Conservation (phyloP, 768 basidiomycete species). For the Tulasnella sp. region DNA sequence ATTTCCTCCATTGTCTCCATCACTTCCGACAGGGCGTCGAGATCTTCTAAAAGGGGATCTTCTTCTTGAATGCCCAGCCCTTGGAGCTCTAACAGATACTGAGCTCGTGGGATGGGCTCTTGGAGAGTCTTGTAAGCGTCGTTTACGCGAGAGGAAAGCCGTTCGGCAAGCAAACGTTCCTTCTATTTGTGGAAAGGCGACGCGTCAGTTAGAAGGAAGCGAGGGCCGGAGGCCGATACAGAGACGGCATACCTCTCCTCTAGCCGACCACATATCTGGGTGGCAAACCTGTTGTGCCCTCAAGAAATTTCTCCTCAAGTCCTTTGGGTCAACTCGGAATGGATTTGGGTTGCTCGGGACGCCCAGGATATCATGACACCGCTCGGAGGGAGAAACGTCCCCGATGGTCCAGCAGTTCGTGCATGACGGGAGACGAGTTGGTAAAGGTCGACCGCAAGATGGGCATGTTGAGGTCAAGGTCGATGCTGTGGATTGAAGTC, state of each 20-base stretch:
- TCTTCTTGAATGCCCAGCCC: constrained; percentile 53
- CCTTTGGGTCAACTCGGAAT: constrained; percentile 55
- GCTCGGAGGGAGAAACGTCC: background rate
- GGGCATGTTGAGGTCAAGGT: background rate
- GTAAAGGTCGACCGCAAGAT: constrained; percentile 1
- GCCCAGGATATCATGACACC: constrained; percentile 14
- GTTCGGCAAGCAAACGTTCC: constrained; percentile 52
- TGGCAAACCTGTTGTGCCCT: constrained; percentile 70
- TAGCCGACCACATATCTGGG: constrained; percentile 76
- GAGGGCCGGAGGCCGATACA: constrained; percentile 12
- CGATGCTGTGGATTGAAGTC: background rate
- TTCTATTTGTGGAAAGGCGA: constrained; percentile 32
- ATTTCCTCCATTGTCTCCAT: constrained; percentile 57
- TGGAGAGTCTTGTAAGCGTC: constrained; percentile 69
- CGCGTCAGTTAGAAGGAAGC: background rate
- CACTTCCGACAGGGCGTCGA: constrained; percentile 62
- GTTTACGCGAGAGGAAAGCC: constrained; percentile 69
- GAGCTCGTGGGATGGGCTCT: constrained; percentile 65
- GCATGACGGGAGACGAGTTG: constrained; percentile 4
- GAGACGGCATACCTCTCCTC: constrained; percentile 44
- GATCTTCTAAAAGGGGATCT: constrained; percentile 59
- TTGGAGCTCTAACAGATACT: constrained; percentile 68
- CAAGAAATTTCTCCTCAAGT: constrained; percentile 59
- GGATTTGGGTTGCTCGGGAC: constrained; percentile 45
- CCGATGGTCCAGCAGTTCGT: background rate